Conservation (phyloP, 2,329 filamentous ascomycete genomes). For the Pseudogymnoascus sp. region DNA sequence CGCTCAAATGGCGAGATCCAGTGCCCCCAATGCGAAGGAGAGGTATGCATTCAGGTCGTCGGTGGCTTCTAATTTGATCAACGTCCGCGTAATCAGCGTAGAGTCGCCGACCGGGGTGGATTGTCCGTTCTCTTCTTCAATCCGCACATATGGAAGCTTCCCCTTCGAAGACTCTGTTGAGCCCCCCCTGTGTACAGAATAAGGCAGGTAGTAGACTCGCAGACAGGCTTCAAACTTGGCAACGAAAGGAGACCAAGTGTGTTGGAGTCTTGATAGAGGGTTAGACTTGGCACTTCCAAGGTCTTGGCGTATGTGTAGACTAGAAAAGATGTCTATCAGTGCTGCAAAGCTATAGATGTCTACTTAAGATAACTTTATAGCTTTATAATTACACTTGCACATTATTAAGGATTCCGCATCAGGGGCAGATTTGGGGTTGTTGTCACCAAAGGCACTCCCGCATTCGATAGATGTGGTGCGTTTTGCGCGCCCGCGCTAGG, state of each 20-base stretch:
- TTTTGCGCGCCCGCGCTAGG: not conserved
- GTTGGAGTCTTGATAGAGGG: not conserved
- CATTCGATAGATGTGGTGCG: not conserved
- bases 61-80: too few species aligned
- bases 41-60: too few species aligned
- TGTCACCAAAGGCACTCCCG: slow-evolving; percentile 12
- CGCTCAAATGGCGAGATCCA: too few species aligned
- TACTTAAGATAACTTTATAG: not conserved
- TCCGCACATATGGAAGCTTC: too few species aligned
- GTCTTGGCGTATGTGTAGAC: not conserved
- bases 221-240: not conserved
- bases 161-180: not conserved
- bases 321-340: not conserved
- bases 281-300: not conserved
- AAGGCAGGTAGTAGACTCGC: not conserved
- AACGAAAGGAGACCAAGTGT: not conserved
- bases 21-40: too few species aligned
- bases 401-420: not conserved
- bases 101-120: too few species aligned
- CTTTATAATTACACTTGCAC: not conserved
- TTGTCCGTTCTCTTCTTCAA: too few species aligned
- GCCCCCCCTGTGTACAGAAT: not conserved
- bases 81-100: too few species aligned
- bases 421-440: not conserved
- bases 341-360: not conserved